Percentiles rank a stretch among this genome's conserved stretches.
Evolutionary conservation across 2,329 filamentous ascomycete species (phyloP).

Genomic region (Eutypa lata): DNA sequence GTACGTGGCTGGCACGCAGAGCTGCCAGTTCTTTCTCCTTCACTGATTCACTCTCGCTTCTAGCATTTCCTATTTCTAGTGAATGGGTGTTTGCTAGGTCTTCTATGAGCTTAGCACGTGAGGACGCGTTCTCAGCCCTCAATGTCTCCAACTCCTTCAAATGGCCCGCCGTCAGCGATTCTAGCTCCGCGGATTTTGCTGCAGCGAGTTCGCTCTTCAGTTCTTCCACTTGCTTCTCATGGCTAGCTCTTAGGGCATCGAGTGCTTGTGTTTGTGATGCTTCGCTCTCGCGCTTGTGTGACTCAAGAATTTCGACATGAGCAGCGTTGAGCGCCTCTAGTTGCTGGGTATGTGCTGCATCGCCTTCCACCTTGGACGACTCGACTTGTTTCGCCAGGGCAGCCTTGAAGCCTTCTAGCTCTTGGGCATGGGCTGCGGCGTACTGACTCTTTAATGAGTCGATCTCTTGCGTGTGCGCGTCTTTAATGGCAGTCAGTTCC

Average conservation of each 20-base stretch:
- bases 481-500: constrained; percentile 25
- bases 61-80: constrained; percentile 15
- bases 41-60: constrained; percentile 12
- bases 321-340: constrained; percentile 29
- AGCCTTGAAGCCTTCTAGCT: constrained; percentile 28
- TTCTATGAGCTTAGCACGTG: constrained; percentile 13
- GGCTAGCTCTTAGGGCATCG: constrained; percentile 24
- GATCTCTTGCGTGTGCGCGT: constrained; percentile 25
- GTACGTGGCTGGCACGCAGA: constrained; percentile 7
- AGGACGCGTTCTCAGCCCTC: constrained; percentile 17
- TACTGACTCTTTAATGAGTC: constrained; percentile 24
- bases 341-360: constrained; percentile 24
- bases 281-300: constrained; percentile 28
- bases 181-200: constrained; percentile 19
- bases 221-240: constrained; percentile 23
- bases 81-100: constrained; percentile 15
- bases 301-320: constrained; percentile 27
- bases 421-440: constrained; percentile 25
- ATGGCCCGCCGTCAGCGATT: constrained; percentile 19
- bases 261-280: constrained; percentile 21
- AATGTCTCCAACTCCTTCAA: constrained; percentile 20
- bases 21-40: constrained; percentile 20
- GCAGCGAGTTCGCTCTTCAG: constrained; percentile 24
- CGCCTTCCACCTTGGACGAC: constrained; percentile 28
- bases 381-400: constrained; percentile 29